Evolutionary conservation across 2,329 filamentous ascomycete genomes (phyloP).

Genomic region (Didymella arachidicola): DNA sequence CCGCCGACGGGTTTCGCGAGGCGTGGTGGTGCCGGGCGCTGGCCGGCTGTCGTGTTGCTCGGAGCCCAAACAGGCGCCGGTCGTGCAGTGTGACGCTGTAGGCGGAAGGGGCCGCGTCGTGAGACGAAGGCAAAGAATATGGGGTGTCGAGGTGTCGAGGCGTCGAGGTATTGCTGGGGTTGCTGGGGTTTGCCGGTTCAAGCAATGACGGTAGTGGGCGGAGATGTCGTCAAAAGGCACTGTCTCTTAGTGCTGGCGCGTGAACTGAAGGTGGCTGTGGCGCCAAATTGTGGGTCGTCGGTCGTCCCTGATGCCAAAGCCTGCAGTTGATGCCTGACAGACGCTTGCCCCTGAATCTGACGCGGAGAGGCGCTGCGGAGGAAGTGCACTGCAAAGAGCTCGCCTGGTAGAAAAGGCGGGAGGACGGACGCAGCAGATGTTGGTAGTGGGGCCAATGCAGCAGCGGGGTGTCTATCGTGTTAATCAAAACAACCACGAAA

Average conservation of each 20-base stretch:
- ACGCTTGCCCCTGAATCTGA: slow-evolving; percentile 14
- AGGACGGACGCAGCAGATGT: slow-evolving; percentile 8
- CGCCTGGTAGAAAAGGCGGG: slow-evolving; percentile 9
- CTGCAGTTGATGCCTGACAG: slow-evolving; percentile 32
- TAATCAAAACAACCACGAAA: slow-evolving; percentile 17
- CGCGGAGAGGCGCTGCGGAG: slow-evolving; percentile 13
- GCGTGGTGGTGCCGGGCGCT: slow-evolving; percentile 37
- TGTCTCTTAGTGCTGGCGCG: slow-evolving; percentile 35
- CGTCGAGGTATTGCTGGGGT: background rate
- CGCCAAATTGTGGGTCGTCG: slow-evolving; percentile 17
- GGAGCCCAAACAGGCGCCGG: slow-evolving; percentile 39
- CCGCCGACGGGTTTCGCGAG: slow-evolving; percentile 36
- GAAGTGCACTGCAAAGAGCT: slow-evolving; percentile 3
- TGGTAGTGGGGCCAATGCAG: slow-evolving; percentile 14
- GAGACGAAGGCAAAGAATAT: slow-evolving; percentile 5
- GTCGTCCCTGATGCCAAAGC: slow-evolving; percentile 24
- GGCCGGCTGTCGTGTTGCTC: slow-evolving; percentile 31
- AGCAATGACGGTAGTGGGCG: slow-evolving; percentile 31
- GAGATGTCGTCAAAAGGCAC: slow-evolving; percentile 36
- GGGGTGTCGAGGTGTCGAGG: background rate
- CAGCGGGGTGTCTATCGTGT: slow-evolving; percentile 16
- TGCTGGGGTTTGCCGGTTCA: slow-evolving; percentile 22
- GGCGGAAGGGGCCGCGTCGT: slow-evolving; percentile 21
- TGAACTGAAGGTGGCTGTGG: slow-evolving; percentile 33
- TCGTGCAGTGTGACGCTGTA: slow-evolving; percentile 22